Evolutionary conservation across 495 filamentous ascomycete species (phyloP).

Genomic region (Aspergillus hancockii): DNA sequence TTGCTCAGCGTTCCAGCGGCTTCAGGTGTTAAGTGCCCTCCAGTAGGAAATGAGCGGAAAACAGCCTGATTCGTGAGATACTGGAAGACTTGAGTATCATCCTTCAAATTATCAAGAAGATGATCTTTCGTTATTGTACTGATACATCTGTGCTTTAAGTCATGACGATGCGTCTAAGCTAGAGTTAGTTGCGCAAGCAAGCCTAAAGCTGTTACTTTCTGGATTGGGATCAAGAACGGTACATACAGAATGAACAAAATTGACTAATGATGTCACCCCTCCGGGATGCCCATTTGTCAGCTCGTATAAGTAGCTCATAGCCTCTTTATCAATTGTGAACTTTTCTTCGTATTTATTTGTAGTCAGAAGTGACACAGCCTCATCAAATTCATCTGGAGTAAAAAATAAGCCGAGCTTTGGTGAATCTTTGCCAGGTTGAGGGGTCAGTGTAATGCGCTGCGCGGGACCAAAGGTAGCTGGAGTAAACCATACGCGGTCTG

Average conservation of each 20-base stretch:
- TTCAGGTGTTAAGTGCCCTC: constrained; percentile 1
- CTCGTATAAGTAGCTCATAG: constrained; percentile 9
- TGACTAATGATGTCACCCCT: constrained; percentile 3
- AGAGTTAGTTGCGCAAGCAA: constrained; percentile 6
- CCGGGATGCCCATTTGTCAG: constrained; percentile 16
- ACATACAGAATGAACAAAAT: constrained; percentile 10
- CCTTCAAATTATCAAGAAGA: background rate
- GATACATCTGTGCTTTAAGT: constrained; percentile 1
- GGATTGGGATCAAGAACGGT: constrained; percentile 3
- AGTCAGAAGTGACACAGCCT: constrained; percentile 3
- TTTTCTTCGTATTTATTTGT: constrained; percentile 6
- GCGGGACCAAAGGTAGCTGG: background rate
- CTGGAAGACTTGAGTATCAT: background rate
- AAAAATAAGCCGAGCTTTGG: constrained; percentile 9
- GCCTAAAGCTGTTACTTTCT: constrained; percentile 8
- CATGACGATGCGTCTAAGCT: constrained; percentile 6
- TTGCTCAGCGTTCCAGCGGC: constrained; percentile 5
- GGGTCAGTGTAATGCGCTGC: constrained; percentile 12
- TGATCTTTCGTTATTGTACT: background rate
- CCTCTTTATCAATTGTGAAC: constrained; percentile 8
- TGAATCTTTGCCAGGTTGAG: constrained; percentile 6
- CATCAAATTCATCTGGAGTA: constrained; percentile 7
- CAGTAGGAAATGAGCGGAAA: constrained; percentile 10
- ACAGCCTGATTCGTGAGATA: constrained; percentile 7
- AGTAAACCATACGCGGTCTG: background rate